Evolutionary conservation across 768 basidiomycete species (phyloP), one percentile per base, ranked within the genome.

Genomic region (Termitomyces sp.): DNA sequence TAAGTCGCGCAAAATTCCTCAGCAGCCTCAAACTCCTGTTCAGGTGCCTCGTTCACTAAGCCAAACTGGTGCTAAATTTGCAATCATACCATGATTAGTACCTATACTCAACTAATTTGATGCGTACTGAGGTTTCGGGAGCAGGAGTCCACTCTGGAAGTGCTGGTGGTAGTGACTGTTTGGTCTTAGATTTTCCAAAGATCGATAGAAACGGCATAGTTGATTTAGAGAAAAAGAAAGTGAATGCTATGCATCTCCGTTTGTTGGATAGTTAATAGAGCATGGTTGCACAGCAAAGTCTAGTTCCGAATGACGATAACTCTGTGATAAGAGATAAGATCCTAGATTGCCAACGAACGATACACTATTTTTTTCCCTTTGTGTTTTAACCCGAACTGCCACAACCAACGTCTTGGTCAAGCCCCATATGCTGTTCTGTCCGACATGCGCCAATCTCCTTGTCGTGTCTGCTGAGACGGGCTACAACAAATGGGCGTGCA

Each of bases 401-500:
- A 18, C 38, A n/a, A 22, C 24, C 42, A 38, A 46, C 45, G 8
- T 8, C 28, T 48, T 46, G 13, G 20, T 35, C 26, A 12, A 13
- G 32, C 35, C 33, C 40, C 28, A 28, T 20, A 95, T 96, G 92
- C 78, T 95, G 36, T 96, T 96, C 78, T 98, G 96, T 69, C 96
- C 96, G 32, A 92, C 88, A 54, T 98, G 96, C 66, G 85, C 91
- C 30, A 98, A 98, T 71, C 78, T 92, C 45, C 82, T 95, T 16
- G 80, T 88, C 46, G 86, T 92, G 50, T 90, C 87, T 5, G 76
- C 82, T 6, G 88, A 90, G 59, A 86, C 86, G 0, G 87, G 89
- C 1, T 86, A 85, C 69, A 90, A 96, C 75, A 94, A 93, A 77
- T 96, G 92, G 89, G 87, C 87, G 0, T 98, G 94, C 69, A 90